A percentile compares a stretch with the other conserved stretches of the same genome.
Evolutionary conservation across 768 basidiomycete species (phyloP).

Genomic region (Boletus fagicola): DNA sequence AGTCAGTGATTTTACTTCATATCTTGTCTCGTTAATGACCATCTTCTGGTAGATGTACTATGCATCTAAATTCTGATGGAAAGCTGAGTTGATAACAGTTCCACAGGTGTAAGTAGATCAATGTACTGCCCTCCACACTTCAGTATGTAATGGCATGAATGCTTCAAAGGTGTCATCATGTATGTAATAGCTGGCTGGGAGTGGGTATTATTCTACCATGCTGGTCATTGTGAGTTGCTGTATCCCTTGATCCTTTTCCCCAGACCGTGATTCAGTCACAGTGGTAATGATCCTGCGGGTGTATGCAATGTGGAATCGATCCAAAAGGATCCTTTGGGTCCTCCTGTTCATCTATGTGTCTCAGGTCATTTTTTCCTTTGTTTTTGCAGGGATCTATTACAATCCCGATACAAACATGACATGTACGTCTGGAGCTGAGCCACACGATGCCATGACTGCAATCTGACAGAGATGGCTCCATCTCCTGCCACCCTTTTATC

Average conservation of each 20-base stretch:
- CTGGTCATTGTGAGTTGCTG: neutral
- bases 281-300: slow-evolving; percentile 1
- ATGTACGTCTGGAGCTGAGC: neutral
- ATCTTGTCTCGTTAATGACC: neutral
- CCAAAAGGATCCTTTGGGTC: neutral
- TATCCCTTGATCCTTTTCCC: neutral
- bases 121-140: neutral
- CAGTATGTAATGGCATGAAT: neutral
- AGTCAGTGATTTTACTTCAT: neutral
- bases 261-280: neutral
- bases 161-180: neutral
- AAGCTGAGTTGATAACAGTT: neutral
- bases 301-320: neutral
- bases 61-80: neutral
- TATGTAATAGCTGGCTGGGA: neutral
- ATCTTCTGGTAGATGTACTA: neutral
- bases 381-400: neutral
- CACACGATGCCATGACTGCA: neutral
- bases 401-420: neutral
- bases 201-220: neutral
- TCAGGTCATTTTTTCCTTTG: neutral
- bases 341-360: neutral
- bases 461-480: neutral
- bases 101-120: neutral
- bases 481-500: neutral